A percentile compares a stretch with the other conserved stretches of the same genome.
Conservation (phyloP, 2,329 filamentous ascomycete species). For the Stromatinia cepivora region DNA sequence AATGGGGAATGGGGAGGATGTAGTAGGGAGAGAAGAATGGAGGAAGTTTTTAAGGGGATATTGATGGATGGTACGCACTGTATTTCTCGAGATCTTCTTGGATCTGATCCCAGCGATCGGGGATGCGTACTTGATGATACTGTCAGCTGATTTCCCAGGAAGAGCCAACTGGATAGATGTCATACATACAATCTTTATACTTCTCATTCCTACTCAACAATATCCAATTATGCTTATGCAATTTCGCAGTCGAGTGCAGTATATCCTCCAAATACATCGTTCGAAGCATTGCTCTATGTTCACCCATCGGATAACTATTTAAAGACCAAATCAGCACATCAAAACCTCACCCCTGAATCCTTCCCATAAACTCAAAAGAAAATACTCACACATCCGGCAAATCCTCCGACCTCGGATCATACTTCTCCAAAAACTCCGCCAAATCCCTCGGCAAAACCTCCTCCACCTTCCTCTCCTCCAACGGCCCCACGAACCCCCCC, state of each 20-base stretch:
- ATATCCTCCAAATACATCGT: constrained; percentile 29
- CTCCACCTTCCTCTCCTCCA: not conserved
- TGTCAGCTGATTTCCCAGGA: not conserved
- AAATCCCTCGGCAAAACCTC: not conserved
- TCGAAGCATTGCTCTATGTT: constrained; percentile 25
- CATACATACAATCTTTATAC: constrained; percentile 27
- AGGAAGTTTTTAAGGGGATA: not conserved
- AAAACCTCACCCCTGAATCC: not conserved
- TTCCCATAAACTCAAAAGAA: too few species aligned
- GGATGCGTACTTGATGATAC: constrained; percentile 20
- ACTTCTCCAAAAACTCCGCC: constrained; percentile 27
- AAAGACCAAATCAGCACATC: not conserved
- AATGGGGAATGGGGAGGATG: not conserved
- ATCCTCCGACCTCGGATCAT: constrained; percentile 22
- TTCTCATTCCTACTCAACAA: constrained; percentile 27
- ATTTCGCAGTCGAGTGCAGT: constrained; percentile 25
- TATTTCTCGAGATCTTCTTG: constrained; percentile 29
- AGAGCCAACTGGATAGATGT: not conserved
- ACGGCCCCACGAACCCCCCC: not conserved
- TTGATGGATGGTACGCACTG: constrained; percentile 24
- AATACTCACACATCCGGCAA: constrained; percentile 13
- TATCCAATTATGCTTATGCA: constrained; percentile 30
- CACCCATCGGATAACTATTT: constrained; percentile 18
- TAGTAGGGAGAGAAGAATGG: not conserved
- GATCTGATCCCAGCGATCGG: constrained; percentile 26